Base-by-base conservation (phyloP, 2,329 filamentous ascomycete species). In the Ceratocystis albifundus region DNA sequence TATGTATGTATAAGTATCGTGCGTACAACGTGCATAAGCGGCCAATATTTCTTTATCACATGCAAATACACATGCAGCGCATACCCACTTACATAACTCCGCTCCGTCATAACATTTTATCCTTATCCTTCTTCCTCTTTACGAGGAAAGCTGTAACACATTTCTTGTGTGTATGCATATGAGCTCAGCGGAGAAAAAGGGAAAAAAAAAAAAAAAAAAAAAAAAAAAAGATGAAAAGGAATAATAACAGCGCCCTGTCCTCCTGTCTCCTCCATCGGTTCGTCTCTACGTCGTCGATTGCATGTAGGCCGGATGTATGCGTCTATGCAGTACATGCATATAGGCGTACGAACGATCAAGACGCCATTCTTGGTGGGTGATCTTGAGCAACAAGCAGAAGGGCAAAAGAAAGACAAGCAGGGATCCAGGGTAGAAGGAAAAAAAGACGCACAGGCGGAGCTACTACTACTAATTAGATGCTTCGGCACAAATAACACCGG, bases 401-500 rank as follows among this genome's bases (percentile, higher is more conserved):
- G 2, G 36, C 36, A 41, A 12, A 12, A 12, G 36, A 41, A 12
- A 8, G 8, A 41, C 3, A 41, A 41, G 8, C 36, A 41, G 10
- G 36, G 36, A 41, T 41, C 8, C 0, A 41, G 36, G 36, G 8
- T 41, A 64, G n/a, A 12, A 44, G 36, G 46, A 57, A 41, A 65
- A 41, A 65, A 32, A 48, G 17, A 20, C 32, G 30, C 53, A 57
- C 53, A 57, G 53, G 53, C 53, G 53, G 53, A 57, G 53, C 53
- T 57, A 57, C 22, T 12, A 30, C 53, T 57, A 17, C 53, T 57
- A 36, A 57, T 41, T 57, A 17, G 30, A 46, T 28, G 53, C 53
- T 57, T 57, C 53, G 53, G 53, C 53, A 57, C 53, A 57, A 57
- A 57, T 57, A 57, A 57, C 53, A 57, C 53, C 53, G 53, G 53